Evolutionary conservation across 2,329 filamentous ascomycete genomes (phyloP), one percentile per base, ranked within the genome.

Genomic region (Apiospora hydei): DNA sequence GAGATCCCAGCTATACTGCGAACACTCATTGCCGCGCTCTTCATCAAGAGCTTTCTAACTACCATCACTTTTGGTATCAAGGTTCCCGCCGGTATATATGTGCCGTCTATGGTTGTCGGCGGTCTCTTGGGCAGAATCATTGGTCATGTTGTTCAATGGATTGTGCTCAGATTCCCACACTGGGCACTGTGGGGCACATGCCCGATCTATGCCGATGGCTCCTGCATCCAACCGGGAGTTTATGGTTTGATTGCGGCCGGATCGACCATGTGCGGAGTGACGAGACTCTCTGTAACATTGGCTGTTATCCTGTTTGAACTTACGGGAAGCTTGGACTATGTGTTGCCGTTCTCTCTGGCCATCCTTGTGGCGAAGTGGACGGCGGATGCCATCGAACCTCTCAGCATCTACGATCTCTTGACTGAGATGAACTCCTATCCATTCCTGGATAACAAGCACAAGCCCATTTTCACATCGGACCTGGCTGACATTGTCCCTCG

Each of bases 321-420:
- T 47, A 99, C 96, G 0, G 96, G 96, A 71, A 98, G 94, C 80
- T 86, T 98, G 68, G 94, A 98, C 80, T 97, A 98, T 78, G 96
- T 99, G 4, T 85, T 99, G 14, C 96, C 96, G 0, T 98, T 98
- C 81, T 98, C 95, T 0, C 85, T 99, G 11, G 93, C 94, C 0
- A 94, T 99, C 46, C 86, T 98, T 4, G 95, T 97, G 41, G 92
- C 96, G n/a, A 99, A 99, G 84, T 99, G 96, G 96, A 98, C 95
- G 0, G 95, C 96, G 0, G 96, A 98, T 82, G 95, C 95, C 4
- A 90, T 99, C 69, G 96, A 99, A 82, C 96, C 96, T 21, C 88
- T 94, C 70, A 98, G 94, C 81, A 98, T 99, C 74, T 98, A 98
- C 80, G 96, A 98, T 80, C 89, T 98, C 14, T 86, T 98, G 24